Conservation (phyloP, 345 rosid genomes). For the Salix arbutifolia region DNA sequence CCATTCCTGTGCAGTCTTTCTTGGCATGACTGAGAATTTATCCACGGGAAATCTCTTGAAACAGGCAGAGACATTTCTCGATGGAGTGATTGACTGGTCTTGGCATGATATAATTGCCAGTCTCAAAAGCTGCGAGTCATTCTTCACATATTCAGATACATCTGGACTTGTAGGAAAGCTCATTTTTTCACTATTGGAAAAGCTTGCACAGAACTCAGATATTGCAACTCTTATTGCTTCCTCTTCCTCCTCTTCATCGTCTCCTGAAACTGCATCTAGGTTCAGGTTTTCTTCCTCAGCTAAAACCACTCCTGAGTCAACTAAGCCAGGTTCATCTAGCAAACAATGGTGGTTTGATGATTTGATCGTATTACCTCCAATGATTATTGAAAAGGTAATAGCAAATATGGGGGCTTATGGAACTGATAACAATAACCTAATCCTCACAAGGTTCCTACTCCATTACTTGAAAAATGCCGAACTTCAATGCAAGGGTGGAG, state of each 20-base stretch:
- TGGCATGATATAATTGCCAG: constrained; percentile 48
- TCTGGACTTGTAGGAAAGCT: constrained; percentile 51
- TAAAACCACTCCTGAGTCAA: constrained; percentile 26
- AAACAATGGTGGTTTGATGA: constrained; percentile 83
- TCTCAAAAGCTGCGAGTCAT: constrained; percentile 56
- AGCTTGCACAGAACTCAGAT: constrained; percentile 57
- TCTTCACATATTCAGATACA: constrained; percentile 50
- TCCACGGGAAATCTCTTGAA: constrained; percentile 49
- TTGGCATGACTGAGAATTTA: constrained; percentile 58
- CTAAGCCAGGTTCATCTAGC: constrained; percentile 29
- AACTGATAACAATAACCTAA: constrained; percentile 43
- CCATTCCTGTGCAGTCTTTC: constrained; percentile 55
- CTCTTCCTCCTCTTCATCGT: constrained; percentile 49
- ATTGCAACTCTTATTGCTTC: constrained; percentile 26
- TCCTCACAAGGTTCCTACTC: constrained; percentile 66
- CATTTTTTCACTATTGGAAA: constrained; percentile 46
- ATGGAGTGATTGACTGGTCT: constrained; percentile 59
- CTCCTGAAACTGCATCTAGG: constrained; percentile 43
- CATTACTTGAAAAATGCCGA: constrained; percentile 51
- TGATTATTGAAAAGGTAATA: constrained; percentile 42
- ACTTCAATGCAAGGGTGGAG: constrained; percentile 21
- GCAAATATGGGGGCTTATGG: constrained; percentile 48
- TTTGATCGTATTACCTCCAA: constrained; percentile 44
- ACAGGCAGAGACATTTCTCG: constrained; percentile 52
- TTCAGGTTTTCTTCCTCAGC: constrained; percentile 42